phyloP scores from a whole-genome alignment of 176 grass and related monocot species.

The Carex myosuroides region DNA sequence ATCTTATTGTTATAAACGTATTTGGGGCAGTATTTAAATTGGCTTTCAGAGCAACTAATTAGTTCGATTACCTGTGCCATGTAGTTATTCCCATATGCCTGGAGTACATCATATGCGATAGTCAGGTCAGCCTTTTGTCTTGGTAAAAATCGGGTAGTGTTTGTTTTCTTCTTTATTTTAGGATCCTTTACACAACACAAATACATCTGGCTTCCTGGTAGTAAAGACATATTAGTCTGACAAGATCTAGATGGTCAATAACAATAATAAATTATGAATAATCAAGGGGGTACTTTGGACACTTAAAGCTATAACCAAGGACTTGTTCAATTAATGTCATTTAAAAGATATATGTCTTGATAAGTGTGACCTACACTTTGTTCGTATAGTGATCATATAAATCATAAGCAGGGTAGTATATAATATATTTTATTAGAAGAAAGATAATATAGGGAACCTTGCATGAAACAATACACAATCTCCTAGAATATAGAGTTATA shows the following conservation, averaged over 20 bases:
- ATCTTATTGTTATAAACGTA: not conserved
- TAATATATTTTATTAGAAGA: constrained; percentile 1
- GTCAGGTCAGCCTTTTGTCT: constrained; percentile 74
- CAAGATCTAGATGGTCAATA: not conserved
- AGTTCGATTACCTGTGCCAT: constrained; percentile 37
- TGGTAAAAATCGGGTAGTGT: constrained; percentile 32
- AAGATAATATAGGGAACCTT: not conserved
- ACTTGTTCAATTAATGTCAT: not conserved
- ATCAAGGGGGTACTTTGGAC: not conserved
- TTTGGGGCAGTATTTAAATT: not conserved
- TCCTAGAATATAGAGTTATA: not conserved
- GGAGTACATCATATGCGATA: constrained; percentile 75
- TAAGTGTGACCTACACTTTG: not conserved
- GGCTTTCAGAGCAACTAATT: not conserved
- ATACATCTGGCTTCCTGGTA: constrained; percentile 55
- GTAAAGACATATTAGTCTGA: not conserved
- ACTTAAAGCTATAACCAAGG: not conserved
- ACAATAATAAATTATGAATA: not conserved
- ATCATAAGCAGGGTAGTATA: not conserved
- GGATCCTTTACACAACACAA: constrained; percentile 72
- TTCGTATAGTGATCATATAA: not conserved
- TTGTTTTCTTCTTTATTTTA: constrained; percentile 61
- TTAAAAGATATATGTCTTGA: not conserved
- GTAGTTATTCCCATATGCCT: constrained; percentile 66
- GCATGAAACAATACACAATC: not conserved